Conservation (phyloP, 1,284 basidiomycete species). For the Xanthoconium separans region DNA sequence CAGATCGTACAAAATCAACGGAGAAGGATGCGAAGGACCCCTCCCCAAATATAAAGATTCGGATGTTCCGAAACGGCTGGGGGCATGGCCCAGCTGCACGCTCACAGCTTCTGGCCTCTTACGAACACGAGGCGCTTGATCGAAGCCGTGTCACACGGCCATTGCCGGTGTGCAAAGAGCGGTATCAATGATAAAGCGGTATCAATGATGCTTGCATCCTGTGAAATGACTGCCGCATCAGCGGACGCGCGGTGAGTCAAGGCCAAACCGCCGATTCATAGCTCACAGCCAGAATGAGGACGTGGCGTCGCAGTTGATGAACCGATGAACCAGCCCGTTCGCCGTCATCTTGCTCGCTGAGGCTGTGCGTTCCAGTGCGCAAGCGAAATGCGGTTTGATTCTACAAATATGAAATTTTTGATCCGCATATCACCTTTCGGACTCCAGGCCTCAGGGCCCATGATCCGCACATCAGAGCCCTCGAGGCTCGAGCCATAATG, state of each 20-base stretch:
- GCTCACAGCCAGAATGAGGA: not conserved
- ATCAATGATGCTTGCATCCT: too few relatives aligned
- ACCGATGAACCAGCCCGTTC: not conserved
- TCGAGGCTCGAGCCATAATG: not conserved
- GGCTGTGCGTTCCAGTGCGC: not conserved
- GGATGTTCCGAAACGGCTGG: not conserved
- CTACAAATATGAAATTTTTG: too few relatives aligned
- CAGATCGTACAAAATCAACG: not conserved
- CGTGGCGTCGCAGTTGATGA: not conserved
- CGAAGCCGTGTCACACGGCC: not conserved
- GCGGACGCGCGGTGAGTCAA: not conserved
- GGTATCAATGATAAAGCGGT: not conserved
- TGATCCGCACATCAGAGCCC: not conserved
- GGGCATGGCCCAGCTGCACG: not conserved
- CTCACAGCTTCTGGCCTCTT: not conserved
- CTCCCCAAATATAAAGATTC: not conserved
- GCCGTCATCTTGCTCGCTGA: not conserved
- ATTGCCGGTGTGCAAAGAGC: not conserved
- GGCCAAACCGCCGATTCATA: too few relatives aligned
- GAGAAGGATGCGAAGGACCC: not conserved
- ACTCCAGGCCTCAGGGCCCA: too few relatives aligned
- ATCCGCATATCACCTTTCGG: too few relatives aligned
- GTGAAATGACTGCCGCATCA: not conserved
- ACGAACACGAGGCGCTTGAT: not conserved
- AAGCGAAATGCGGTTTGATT: too few relatives aligned